Base-by-base conservation (phyloP, 768 basidiomycete species). In the Agaricus sinodeliciosus region DNA sequence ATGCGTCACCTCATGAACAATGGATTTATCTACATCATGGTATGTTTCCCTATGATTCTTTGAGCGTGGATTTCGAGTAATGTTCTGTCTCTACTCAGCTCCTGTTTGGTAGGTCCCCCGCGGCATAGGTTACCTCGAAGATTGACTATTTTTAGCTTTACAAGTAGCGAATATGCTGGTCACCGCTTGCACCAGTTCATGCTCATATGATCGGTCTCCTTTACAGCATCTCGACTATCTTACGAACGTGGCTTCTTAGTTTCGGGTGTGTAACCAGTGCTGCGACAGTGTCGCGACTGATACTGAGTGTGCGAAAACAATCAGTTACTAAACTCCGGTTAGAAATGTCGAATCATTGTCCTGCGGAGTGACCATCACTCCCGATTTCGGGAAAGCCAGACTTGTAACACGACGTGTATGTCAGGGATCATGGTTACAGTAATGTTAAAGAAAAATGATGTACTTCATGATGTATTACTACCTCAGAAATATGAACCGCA, bases 181-280 rank as follows among this genome's bases (percentile, higher is more conserved):
- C 13, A 43, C 49, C 12, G 49, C 41, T 16, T 43, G 49, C 49
- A 43, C 49, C 49, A 27, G 49, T 50, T 41, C 18, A 40, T 50
- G 31, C 34, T 34, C 40, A 13, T 8, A 40, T 43, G 16, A 11
- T 28, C 28, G 11, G 16, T 6, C 27, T 11, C 19, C 19, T n/a
- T 19, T 49, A 15, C 15, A 5, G 27, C 11, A 25, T n/a, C 26
- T 37, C 22, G 18, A 9, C 6, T n/a, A 31, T 22, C 22, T 40
- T 13, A 49, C 48, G 11, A 12, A 5, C 25, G n/a, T 49, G 13
- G 12, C 16, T 31, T 50, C 16, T 31, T 50, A 50, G 49, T 31
- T 50, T 50, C 40, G 49, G 49, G 25, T 50, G 49, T 18, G 49
- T 40, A 13, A 50, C 41, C 8, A 43, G 49, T 22, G 41, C 40